Evolutionary conservation across 2,329 filamentous ascomycete genomes (phyloP), one percentile per base, ranked within the genome.

Genomic region (Chrysoporthe deuterocubensis): DNA sequence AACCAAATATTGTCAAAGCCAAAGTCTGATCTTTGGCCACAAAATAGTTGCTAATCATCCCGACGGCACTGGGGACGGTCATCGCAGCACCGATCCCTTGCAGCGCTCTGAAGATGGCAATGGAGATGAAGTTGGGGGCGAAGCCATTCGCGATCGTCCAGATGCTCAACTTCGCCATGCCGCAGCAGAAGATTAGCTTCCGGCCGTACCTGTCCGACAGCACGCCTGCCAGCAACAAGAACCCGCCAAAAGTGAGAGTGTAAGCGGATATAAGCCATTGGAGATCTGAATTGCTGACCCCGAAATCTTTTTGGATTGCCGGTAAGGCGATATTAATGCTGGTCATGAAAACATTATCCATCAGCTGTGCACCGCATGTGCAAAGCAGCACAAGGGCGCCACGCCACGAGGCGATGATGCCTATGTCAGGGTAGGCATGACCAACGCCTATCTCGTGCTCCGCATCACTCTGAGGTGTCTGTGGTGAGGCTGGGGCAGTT

Each of bases 31-130:
- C 79, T 48, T 76, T 72, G 13, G 76, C 75, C 11, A 76, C 76
- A 32, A 80, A 80, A 70, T 80, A 80, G 26, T 73, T 82, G 61
- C 74, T 78, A 63, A 84, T 68, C 50, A 84, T 79, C 1, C 81
- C 78, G 0, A 84, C 81, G 0, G 80, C 80, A 0, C 82, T 81
- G 1, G 82, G 82, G 0, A 84, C 76, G 2, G 81, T 82, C 78
- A 84, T 78, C 6, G 82, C 81, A 1, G 81, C 76, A 0, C 81
- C 81, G 11, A 83, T 76, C 1, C 82, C 82, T 58, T 83, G 81
- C 0, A 84, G 73, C 0, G 81, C 82, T n/a, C 82, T 79, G 64
- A 81, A 81, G 4, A 77, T 75, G 1, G 80, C 77, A 0, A 81
- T 72, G 61, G 80, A 79, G 43, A 81, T 78, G 40, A 83, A 83